Evolutionary conservation across 192 early-diverging fungal species (phyloP), one percentile per base, ranked within the genome.

Genomic region (Podila verticillata): DNA sequence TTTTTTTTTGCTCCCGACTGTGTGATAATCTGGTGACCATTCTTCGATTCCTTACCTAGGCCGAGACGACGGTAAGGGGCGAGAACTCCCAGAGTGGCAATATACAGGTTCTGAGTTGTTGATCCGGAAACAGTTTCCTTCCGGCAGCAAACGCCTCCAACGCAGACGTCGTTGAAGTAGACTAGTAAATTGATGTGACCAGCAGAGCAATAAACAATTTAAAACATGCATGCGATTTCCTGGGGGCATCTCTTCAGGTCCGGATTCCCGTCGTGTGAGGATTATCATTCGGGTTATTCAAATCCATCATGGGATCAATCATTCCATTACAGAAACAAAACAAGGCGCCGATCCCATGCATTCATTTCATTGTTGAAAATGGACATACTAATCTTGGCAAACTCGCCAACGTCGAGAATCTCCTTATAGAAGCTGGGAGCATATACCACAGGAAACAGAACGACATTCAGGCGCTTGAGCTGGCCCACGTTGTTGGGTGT

Each of bases 381-480:
- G 24, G 59, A 67, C 75, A 32, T 87, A 90, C 89, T 91, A 48
- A 93, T 82, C 74, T 91, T 90, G 29, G 90, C 91, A 73, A 90
- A 92, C 82, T 93, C 90, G 20, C 87, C 91, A 2, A 86, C 88
- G 32, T 87, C 84, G 28, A 92, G 66, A 34, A 96, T 87, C 30
- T 92, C 84, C 66, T 87, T 87, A 75, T 95, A 98, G 73, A 96
- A 98, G 49, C 85, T 68, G 28, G 88, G 86, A 51, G 90, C 87
- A 83, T 97, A 98, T 19, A 81, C 74, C 13, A 98, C 92, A n/a
- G 97, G 97, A 63, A 98, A 96, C 32, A 98, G 81, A 34, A 89
- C 87, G 7, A 82, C 67, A 78, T 98, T 95, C 58, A 98, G 84
- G 34, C 79, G 85, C 59, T 90, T 88, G 61, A 96, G 83, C 61